Evolutionary conservation across 2,329 filamentous ascomycete genomes (phyloP).

Genomic region (Monosporascus ibericus): DNA sequence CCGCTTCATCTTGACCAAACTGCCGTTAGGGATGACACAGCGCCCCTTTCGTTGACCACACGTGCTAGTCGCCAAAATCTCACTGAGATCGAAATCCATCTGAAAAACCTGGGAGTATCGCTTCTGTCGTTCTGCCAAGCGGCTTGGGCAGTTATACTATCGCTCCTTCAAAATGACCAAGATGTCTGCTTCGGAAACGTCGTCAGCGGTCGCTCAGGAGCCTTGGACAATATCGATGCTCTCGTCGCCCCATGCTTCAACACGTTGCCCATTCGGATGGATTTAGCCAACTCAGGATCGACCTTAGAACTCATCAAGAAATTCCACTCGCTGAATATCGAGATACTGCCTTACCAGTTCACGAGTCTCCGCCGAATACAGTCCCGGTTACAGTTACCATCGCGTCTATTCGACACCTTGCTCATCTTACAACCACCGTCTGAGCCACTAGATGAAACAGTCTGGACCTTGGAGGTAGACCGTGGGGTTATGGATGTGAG

Average conservation of each 20-base stretch:
- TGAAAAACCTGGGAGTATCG: constrained; percentile 50
- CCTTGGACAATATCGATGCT: constrained; percentile 58
- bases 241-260: constrained; percentile 92
- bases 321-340: constrained; percentile 56
- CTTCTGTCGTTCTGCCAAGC: constrained; percentile 65
- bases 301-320: constrained; percentile 52
- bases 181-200: constrained; percentile 88
- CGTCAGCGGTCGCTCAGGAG: constrained; percentile 66
- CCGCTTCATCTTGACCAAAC: constrained; percentile 13
- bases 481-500: constrained; percentile 61
- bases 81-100: constrained; percentile 38
- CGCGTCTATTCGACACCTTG: constrained; percentile 70
- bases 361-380: constrained; percentile 70
- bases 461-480: constrained; percentile 55
- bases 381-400: constrained; percentile 34
- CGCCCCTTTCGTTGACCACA: constrained; percentile 6
- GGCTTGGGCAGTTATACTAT: constrained; percentile 63
- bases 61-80: constrained; percentile 25
- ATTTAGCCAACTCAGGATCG: constrained; percentile 39
- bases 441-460: constrained; percentile 45
- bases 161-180: constrained; percentile 42
- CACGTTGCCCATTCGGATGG: constrained; percentile 66
- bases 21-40: background rate
- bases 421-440: constrained; percentile 68
- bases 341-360: constrained; percentile 63